These are phyloP conservation scores for Cadophora sp. DNA, from an alignment of 2,329 filamentous ascomycete genomes.

Conservation along the genomic window DNA sequence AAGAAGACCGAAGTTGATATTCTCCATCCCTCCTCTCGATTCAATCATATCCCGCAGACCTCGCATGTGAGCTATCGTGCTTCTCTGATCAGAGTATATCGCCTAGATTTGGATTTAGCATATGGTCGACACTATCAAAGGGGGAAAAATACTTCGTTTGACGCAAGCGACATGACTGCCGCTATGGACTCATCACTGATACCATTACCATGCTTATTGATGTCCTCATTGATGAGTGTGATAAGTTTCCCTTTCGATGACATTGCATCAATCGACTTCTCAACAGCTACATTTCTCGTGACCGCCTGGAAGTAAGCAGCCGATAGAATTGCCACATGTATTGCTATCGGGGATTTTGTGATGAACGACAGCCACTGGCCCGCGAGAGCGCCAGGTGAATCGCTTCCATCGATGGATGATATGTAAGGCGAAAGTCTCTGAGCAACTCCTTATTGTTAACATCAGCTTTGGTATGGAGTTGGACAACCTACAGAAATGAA, in stretches of 20 bases:
- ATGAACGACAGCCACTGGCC: slow-evolving; percentile 43
- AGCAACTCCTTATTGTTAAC: slow-evolving; percentile 33
- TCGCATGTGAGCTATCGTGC: slow-evolving; percentile 43
- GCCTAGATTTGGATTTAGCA: slow-evolving; percentile 20
- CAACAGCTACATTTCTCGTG: slow-evolving; percentile 32
- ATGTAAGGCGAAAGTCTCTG: slow-evolving; percentile 44
- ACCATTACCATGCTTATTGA: slow-evolving; percentile 31
- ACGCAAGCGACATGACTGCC: slow-evolving; percentile 43
- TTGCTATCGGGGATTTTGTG: slow-evolving; percentile 45
- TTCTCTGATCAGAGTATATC: slow-evolving; percentile 42
- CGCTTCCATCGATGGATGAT: slow-evolving; percentile 44
- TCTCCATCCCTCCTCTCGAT: slow-evolving; percentile 39
- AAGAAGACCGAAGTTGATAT: slow-evolving; percentile 28
- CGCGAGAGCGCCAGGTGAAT: slow-evolving; percentile 39
- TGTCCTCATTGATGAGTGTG: slow-evolving; percentile 41
- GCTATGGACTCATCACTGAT: slow-evolving; percentile 43
- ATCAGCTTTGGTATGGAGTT: neutral
- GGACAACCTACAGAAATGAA: slow-evolving; percentile 42
- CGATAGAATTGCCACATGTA: slow-evolving; percentile 44
- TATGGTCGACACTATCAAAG: slow-evolving; percentile 29
- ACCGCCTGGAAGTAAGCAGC: slow-evolving; percentile 43
- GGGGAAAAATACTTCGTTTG: slow-evolving; percentile 40
- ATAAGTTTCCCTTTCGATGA: slow-evolving; percentile 41
- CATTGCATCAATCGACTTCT: slow-evolving; percentile 42
- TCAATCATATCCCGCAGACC: slow-evolving; percentile 45